Evolutionary conservation across 805 yeast species (phyloP).

Genomic region (Komagataella pseudopastoris): DNA sequence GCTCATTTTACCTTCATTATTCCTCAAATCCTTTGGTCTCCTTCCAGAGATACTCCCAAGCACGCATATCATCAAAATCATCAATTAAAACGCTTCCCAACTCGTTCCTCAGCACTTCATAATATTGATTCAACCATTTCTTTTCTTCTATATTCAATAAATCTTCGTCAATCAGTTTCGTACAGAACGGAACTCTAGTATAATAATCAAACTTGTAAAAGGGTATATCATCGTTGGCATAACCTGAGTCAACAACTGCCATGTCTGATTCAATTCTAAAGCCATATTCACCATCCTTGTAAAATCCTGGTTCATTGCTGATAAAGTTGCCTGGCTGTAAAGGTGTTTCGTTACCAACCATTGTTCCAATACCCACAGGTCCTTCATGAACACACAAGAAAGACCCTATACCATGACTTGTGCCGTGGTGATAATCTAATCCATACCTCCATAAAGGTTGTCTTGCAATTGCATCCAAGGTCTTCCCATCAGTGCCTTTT

Average conservation of each 20-base stretch:
- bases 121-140: slow-evolving; percentile 57
- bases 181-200: slow-evolving; percentile 78
- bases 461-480: slow-evolving; percentile 44
- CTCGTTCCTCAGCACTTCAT: slow-evolving; percentile 38
- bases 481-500: slow-evolving; percentile 37
- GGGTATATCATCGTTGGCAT: slow-evolving; percentile 29
- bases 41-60: slow-evolving; percentile 56
- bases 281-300: slow-evolving; percentile 83
- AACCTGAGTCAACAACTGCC: slow-evolving; percentile 32
- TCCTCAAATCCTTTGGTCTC: slow-evolving; percentile 31
- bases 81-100: slow-evolving; percentile 32
- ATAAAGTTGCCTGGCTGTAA: slow-evolving; percentile 57
- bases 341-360: slow-evolving; percentile 26
- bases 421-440: slow-evolving; percentile 49
- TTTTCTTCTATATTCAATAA: slow-evolving; percentile 51
- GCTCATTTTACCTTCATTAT: neutral
- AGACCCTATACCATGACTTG: slow-evolving; percentile 55
- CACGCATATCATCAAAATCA: slow-evolving; percentile 40
- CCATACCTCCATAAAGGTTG: slow-evolving; percentile 43
- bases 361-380: slow-evolving; percentile 42
- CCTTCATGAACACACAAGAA: slow-evolving; percentile 51
- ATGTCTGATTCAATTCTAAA: slow-evolving; percentile 82
- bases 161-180: slow-evolving; percentile 48
- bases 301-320: slow-evolving; percentile 92
- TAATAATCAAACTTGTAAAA: slow-evolving; percentile 70